Base-by-base conservation (phyloP, 2,329 filamentous ascomycete genomes). In the Colletotrichum aenigma region DNA sequence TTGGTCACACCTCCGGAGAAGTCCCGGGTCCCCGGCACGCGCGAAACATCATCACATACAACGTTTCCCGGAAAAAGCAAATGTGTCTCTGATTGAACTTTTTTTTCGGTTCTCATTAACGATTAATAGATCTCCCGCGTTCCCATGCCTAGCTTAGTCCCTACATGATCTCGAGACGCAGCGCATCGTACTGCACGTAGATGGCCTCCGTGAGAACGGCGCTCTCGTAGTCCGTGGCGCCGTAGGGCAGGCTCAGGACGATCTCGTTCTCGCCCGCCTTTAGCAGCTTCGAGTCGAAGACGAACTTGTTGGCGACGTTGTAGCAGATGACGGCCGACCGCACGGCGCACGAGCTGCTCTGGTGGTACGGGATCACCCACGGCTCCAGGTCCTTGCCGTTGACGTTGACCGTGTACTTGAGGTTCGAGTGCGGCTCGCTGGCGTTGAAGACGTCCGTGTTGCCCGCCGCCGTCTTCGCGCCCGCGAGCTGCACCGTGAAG, bases 111-210 rank as follows among this genome's bases (percentile, higher is more conserved):
- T 36, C 0, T 36, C 34, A 61, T 72, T 67, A 62, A 30, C 24
- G 8, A 66, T 36, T 67, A 56, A 43, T 43, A n/a, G 18, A 43
- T 43, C 38, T 43, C 38, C 18, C 38, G 38, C 18, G 38, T 58
- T 65, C 52, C 58, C 60, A 30, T 36, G 38, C n/a, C 12, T n/a
- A 16, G 18, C 8, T 6, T 28, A 15, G n/a, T 61, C 16, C 4
- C 78, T 83, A 88, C 70, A 81, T 80, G 30, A 92, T 80, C 79
- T 93, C 91, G 68, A 92, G 78, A 70, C 91, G 84, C 81, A 93
- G 78, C 7, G 91, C 90, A 82, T 93, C 91, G 78, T 93, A 93
- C 83, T 93, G 90, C 10, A 93, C 87, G 81, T 93, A 93, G 0
- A 90, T 85, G 2, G 85, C 87, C 70, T 82, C 82, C 0, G 90